Evolutionary conservation across 2,329 filamentous ascomycete genomes (phyloP).

Genomic region (Emericellopsis atlantica): DNA sequence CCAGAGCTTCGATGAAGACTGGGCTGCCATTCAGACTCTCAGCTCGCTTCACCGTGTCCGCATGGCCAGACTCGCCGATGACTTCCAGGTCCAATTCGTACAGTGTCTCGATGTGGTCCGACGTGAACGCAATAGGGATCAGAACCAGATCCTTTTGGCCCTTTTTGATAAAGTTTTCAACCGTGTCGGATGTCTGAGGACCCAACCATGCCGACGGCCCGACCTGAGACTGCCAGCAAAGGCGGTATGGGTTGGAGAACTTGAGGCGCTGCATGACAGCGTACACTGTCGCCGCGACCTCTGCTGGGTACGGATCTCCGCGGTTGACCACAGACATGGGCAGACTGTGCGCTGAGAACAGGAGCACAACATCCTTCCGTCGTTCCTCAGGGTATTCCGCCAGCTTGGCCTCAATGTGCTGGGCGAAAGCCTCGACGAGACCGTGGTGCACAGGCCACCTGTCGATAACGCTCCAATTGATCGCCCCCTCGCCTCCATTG

Average conservation of each 20-base stretch:
- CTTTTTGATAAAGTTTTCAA: slow-evolving; percentile 79
- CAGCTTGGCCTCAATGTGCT: slow-evolving; percentile 80
- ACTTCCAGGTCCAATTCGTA: slow-evolving; percentile 92
- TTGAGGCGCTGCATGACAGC: slow-evolving; percentile 89
- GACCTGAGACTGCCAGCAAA: slow-evolving; percentile 98
- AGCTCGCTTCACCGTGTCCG: slow-evolving; percentile 73
- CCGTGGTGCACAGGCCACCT: slow-evolving; percentile 90
- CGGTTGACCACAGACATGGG: slow-evolving; percentile 93
- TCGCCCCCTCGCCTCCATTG: slow-evolving; percentile 51
- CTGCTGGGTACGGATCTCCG: slow-evolving; percentile 89
- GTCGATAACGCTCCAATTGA: slow-evolving; percentile 96
- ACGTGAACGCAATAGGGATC: slow-evolving; percentile 94
- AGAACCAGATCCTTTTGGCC: slow-evolving; percentile 85
- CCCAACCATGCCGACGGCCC: slow-evolving; percentile 92
- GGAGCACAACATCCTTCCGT: slow-evolving; percentile 66
- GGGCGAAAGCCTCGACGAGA: slow-evolving; percentile 81
- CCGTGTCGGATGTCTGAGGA: slow-evolving; percentile 80
- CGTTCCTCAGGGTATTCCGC: slow-evolving; percentile 72
- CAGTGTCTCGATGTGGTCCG: slow-evolving; percentile 96
- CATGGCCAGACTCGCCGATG: slow-evolving; percentile 71
- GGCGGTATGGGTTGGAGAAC: slow-evolving; percentile 79
- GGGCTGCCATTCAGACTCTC: slow-evolving; percentile 87
- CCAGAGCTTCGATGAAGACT: slow-evolving; percentile 81
- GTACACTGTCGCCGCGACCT: slow-evolving; percentile 91
- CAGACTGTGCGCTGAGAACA: slow-evolving; percentile 92